Conservation (phyloP, 1,284 basidiomycete species). For the Trichosporon inkin region DNA sequence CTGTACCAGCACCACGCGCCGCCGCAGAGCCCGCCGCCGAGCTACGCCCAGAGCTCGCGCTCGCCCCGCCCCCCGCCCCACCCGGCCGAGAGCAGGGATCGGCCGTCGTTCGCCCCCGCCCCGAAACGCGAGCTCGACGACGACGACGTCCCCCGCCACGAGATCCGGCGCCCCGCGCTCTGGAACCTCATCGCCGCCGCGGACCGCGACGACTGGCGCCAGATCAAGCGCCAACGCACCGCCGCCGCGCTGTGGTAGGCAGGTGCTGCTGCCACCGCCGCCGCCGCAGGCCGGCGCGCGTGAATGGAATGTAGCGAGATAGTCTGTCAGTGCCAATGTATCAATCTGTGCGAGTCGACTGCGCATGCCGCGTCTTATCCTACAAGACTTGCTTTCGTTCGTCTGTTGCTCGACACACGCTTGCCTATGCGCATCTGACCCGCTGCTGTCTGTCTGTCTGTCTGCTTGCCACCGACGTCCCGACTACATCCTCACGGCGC, state of each 20-base stretch:
- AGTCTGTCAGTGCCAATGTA: no score
- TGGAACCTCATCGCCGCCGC: neutral
- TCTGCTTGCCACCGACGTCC: neutral
- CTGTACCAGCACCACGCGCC: neutral
- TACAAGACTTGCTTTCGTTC: no score
- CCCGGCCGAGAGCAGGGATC: neutral
- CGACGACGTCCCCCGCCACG: neutral
- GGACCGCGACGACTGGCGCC: neutral
- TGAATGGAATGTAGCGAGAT: no score
- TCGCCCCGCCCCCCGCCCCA: neutral
- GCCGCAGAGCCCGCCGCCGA: neutral
- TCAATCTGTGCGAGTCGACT: no score
- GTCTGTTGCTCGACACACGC: no score
- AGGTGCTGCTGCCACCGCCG: no score
- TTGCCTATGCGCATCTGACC: no score
- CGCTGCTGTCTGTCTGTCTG: no score
- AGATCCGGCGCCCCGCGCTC: neutral
- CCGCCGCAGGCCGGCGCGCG: no score
- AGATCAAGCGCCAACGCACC: neutral
- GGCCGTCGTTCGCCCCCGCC: neutral
- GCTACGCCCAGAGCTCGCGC: neutral
- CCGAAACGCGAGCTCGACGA: neutral
- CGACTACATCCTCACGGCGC: neutral
- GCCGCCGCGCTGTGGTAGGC: neutral
- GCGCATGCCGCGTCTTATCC: no score